phyloP scores from a whole-genome alignment of 2,329 filamentous ascomycete species.

The Tolypocladium tundrense region DNA sequence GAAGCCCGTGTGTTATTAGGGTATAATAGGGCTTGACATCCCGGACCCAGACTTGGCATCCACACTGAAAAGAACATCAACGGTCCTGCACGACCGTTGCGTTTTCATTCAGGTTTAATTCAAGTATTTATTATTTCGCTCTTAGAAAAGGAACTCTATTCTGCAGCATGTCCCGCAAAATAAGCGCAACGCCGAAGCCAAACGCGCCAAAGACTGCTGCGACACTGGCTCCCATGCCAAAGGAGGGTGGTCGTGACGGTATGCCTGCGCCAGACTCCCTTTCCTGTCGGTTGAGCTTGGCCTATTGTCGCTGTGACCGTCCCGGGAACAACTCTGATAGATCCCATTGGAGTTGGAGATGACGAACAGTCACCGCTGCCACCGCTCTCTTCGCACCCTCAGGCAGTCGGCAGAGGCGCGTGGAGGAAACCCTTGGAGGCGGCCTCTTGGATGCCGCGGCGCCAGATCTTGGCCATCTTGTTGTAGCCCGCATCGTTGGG shows the following conservation, averaged over 20 bases:
- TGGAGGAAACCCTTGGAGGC: slow-evolving; percentile 12
- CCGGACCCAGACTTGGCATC: not conserved
- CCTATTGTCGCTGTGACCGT: not conserved
- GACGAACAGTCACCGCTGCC: not conserved
- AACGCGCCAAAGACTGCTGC: not conserved
- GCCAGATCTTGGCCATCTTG: slow-evolving; percentile 31
- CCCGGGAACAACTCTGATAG: not conserved
- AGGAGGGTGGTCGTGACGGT: not conserved
- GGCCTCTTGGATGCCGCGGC: slow-evolving; percentile 16
- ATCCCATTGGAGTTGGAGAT: not conserved
- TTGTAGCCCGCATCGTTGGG: slow-evolving; percentile 26
- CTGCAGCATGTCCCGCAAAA: not conserved
- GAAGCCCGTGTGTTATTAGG: not conserved
- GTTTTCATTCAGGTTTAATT: too few species aligned
- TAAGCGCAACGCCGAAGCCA: not conserved
- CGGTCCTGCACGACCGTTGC: too few species aligned
- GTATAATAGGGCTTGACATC: not conserved
- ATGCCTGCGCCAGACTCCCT: not conserved
- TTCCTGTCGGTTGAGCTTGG: not conserved
- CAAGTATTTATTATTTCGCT: not conserved
- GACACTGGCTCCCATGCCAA: not conserved
- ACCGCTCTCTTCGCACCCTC: not conserved
- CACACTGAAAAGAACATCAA: too few species aligned
- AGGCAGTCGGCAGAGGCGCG: not conserved
- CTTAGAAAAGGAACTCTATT: not conserved